Conservation (phyloP, 2,329 filamentous ascomycete species). For the Stachybotrys echinatus region DNA sequence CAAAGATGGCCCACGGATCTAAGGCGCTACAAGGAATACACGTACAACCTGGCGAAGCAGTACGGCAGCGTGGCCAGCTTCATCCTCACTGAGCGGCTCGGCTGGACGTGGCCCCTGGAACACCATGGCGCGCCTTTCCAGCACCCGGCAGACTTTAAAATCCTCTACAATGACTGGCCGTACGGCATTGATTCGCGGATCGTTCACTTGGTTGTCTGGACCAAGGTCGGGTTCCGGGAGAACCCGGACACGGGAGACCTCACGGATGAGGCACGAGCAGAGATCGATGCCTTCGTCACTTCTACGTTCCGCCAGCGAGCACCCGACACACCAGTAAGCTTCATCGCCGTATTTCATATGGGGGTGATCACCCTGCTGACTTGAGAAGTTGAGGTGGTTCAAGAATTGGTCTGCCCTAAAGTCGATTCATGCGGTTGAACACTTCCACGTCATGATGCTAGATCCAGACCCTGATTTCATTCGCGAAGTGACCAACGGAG, state of each 20-base stretch:
- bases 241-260: constrained; percentile 61
- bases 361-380: background rate
- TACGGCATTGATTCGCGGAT: constrained; percentile 78
- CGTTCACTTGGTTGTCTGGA: constrained; percentile 87
- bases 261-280: constrained; percentile 53
- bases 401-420: constrained; percentile 83
- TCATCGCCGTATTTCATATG: background rate
- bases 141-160: constrained; percentile 56
- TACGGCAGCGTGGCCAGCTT: constrained; percentile 78
- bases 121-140: constrained; percentile 34
- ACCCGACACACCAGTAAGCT: constrained; percentile 46
- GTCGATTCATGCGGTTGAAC: constrained; percentile 80
- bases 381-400: constrained; percentile 37
- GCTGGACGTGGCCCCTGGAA: constrained; percentile 53
- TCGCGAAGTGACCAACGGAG: constrained; percentile 64
- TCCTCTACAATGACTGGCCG: constrained; percentile 89
- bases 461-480: constrained; percentile 68
- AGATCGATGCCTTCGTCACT: constrained; percentile 68
- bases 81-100: constrained; percentile 63
- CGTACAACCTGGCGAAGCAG: constrained; percentile 53
- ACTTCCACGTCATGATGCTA: constrained; percentile 91
- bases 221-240: constrained; percentile 75
- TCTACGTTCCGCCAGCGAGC: constrained; percentile 56
- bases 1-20: constrained; percentile 72
- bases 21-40: constrained; percentile 70